These are phyloP conservation scores for Aspergillus brasiliensis DNA, from an alignment of 2,329 filamentous ascomycete genomes.

Conservation along the genomic window DNA sequence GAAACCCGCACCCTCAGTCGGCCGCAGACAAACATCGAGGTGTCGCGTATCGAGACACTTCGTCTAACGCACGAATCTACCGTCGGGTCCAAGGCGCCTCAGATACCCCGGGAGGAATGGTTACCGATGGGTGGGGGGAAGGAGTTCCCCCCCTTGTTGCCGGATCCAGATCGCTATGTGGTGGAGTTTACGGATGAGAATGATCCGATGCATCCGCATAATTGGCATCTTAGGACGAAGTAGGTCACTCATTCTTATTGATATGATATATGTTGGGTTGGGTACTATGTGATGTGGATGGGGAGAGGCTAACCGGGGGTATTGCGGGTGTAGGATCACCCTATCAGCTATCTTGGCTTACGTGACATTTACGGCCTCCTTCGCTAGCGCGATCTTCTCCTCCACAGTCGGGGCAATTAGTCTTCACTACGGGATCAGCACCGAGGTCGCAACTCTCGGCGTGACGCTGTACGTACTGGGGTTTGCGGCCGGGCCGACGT, in stretches of 20 bases:
- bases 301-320: too few relatives aligned
- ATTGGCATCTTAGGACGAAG: constrained; percentile 53
- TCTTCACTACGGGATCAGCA: constrained; percentile 47
- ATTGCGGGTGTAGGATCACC: constrained; percentile 2
- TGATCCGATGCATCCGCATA: constrained; percentile 56
- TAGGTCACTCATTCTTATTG: too few relatives aligned
- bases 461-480: constrained; percentile 53
- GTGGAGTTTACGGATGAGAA: constrained; percentile 56
- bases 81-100: constrained; percentile 24
- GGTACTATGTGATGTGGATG: neutral
- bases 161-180: constrained; percentile 55
- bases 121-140: constrained; percentile 26
- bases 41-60: constrained; percentile 32
- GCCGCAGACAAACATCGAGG: constrained; percentile 27
- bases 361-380: constrained; percentile 54
- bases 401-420: constrained; percentile 60
- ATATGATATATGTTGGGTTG: too few relatives aligned
- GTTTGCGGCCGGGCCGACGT: constrained; percentile 60
- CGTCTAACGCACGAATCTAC: constrained; percentile 31
- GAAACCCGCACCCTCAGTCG: constrained; percentile 17
- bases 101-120: constrained; percentile 28
- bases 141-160: constrained; percentile 43
- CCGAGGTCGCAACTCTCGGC: constrained; percentile 48
- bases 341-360: constrained; percentile 36
- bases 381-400: constrained; percentile 66